Percentiles rank a stretch among this genome's conserved stretches.
phyloP scores from a whole-genome alignment of 164 flowering plant species.

The Vitis vinifera region ASM3070453v1 NC_081812.1:10649001-10649500 shows the following conservation, averaged over 20 bases:
- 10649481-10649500: slow-evolving; percentile 2
- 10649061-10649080: slow-evolving; percentile 65
- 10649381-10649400: slow-evolving; percentile 71
- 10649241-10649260: slow-evolving; percentile 78
- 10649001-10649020: slow-evolving; percentile 52
- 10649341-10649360: slow-evolving; percentile 68
- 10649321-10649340: slow-evolving; percentile 39
- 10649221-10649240: slow-evolving; percentile 79
- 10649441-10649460: slow-evolving; percentile 65
- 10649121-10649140: slow-evolving; percentile 81
- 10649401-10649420: slow-evolving; percentile 69
- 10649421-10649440: slow-evolving; percentile 79
- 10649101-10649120: slow-evolving; percentile 81
- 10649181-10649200: slow-evolving; percentile 77
- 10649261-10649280: slow-evolving; percentile 83
- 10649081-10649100: slow-evolving; percentile 86
- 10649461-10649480: slow-evolving; percentile 25
- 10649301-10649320: slow-evolving; percentile 80
- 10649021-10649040: slow-evolving; percentile 70
- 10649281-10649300: slow-evolving; percentile 74
- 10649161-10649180: slow-evolving; percentile 64
- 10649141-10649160: slow-evolving; percentile 58
- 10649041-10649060: slow-evolving; percentile 64
- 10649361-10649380: slow-evolving; percentile 84
- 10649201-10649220: slow-evolving; percentile 65